These are phyloP conservation scores for Alternaria infectoria DNA, from an alignment of 2,329 filamentous ascomycete genomes.

Conservation along the genomic window DNA sequence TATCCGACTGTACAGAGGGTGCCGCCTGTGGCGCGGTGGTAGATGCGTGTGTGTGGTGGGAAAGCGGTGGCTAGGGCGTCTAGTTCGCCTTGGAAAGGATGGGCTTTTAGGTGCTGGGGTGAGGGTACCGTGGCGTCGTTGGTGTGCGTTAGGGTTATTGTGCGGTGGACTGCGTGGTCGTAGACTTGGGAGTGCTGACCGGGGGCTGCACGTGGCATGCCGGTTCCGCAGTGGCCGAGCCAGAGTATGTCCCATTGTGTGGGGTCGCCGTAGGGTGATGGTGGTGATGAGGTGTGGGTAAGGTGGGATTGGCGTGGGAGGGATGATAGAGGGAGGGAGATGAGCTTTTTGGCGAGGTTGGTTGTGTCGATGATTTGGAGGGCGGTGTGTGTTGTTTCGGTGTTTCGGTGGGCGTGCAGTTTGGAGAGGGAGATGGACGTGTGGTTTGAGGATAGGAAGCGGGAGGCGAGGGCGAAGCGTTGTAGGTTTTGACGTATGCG, in stretches of 20 bases:
- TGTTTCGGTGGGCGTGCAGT: conserved; percentile 24
- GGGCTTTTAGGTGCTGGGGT: conserved; percentile 34
- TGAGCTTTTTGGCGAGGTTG: conserved; percentile 27
- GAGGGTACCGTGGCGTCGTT: conserved; percentile 36
- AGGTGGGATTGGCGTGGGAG: neutral
- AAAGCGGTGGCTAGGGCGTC: conserved; percentile 34
- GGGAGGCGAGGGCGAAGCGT: conserved; percentile 37
- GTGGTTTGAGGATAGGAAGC: conserved; percentile 16
- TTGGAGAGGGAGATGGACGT: neutral
- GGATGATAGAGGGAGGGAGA: conserved; percentile 27
- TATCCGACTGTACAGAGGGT: conserved; percentile 40
- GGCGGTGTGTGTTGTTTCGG: conserved; percentile 31
- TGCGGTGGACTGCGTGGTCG: conserved; percentile 10
- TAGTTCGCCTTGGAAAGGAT: conserved; percentile 36
- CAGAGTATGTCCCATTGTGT: conserved; percentile 50
- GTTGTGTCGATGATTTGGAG: conserved; percentile 34
- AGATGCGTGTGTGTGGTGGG: conserved; percentile 36
- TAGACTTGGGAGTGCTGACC: conserved; percentile 13
- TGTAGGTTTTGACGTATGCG: conserved; percentile 37
- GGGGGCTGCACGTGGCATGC: conserved; percentile 30
- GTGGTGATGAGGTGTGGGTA: neutral
- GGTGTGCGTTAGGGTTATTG: conserved; percentile 17
- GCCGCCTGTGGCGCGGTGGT: conserved; percentile 35
- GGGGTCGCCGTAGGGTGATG: conserved; percentile 45
- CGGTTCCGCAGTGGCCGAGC: conserved; percentile 46